A percentile compares a stretch with the other conserved stretches of the same genome.
phyloP scores from a whole-genome alignment of 306 rosid genomes.

The Cicer chorassanicum region DNA sequence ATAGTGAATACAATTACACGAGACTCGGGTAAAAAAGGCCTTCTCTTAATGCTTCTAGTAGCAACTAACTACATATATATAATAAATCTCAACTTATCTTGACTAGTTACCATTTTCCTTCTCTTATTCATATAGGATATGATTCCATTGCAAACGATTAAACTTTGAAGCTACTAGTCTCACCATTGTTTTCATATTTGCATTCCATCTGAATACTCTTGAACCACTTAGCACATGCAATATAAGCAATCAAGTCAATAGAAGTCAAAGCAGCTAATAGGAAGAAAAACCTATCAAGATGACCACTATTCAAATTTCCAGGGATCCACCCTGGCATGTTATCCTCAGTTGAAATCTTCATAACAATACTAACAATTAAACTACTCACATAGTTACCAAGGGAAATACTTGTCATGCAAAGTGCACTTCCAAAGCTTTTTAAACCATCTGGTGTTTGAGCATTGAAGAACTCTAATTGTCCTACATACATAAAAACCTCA shows the following conservation, averaged over 20 bases:
- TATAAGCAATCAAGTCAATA: conserved; percentile 54
- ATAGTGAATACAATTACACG: conserved; percentile 39
- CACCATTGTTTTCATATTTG: conserved; percentile 55
- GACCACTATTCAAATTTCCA: conserved; percentile 64
- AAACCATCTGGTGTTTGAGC: conserved; percentile 83
- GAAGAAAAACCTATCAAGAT: conserved; percentile 73
- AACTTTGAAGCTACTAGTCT: conserved; percentile 56
- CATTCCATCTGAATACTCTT: conserved; percentile 63
- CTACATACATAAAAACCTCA: conserved; percentile 78
- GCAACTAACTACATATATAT: no score
- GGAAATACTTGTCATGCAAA: conserved; percentile 80
- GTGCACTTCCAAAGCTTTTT: conserved; percentile 79
- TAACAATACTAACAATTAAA: conserved; percentile 62
- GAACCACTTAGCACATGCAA: conserved; percentile 63
- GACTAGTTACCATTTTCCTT: conserved; percentile 50
- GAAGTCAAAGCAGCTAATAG: conserved; percentile 62
- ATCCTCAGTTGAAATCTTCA: conserved; percentile 57
- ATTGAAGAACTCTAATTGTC: conserved; percentile 76
- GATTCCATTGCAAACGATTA: conserved; percentile 39
- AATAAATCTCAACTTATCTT: background rate
- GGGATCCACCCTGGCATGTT: conserved; percentile 74
- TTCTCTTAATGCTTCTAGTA: conserved; percentile 24
- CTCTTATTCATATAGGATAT: conserved; percentile 53
- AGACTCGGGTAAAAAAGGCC: conserved; percentile 47
- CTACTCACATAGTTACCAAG: conserved; percentile 75